These are phyloP conservation scores for Sideroxylon spinosum DNA, from an alignment of 179 eudicot species.

Conservation along the genomic window DNA sequence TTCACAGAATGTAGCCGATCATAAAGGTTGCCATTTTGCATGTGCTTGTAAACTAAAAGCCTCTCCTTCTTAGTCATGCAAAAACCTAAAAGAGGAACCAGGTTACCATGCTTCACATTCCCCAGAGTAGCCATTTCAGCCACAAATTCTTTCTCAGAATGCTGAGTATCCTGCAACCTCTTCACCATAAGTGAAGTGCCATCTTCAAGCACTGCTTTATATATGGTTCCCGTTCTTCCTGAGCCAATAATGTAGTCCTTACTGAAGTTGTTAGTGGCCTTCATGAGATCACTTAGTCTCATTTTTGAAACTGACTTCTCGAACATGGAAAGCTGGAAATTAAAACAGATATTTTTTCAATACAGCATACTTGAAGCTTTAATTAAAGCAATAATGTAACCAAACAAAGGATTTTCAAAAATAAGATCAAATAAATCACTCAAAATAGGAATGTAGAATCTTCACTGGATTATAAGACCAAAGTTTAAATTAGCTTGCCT, in stretches of 20 bases:
- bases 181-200: slow-evolving; percentile 66
- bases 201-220: slow-evolving; percentile 68
- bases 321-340: slow-evolving; percentile 57
- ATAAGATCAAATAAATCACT: background rate
- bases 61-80: slow-evolving; percentile 79
- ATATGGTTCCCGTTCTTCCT: slow-evolving; percentile 66
- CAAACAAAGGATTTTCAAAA: background rate
- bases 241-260: slow-evolving; percentile 59
- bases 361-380: background rate
- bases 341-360: background rate
- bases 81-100: slow-evolving; percentile 78
- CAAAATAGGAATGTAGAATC: background rate
- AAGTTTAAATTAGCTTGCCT: slow-evolving; percentile 40
- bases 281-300: slow-evolving; percentile 77
- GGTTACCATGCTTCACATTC: slow-evolving; percentile 63
- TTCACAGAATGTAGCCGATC: slow-evolving; percentile 47
- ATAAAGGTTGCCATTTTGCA: slow-evolving; percentile 68
- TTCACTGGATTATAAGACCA: background rate
- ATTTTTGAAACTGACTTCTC: slow-evolving; percentile 72
- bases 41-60: slow-evolving; percentile 64
- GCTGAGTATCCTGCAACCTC: slow-evolving; percentile 73
- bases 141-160: slow-evolving; percentile 66
- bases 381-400: background rate
- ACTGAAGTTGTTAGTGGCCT: slow-evolving; percentile 76
- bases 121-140: slow-evolving; percentile 81